Evolutionary conservation across 176 grass and related monocot genomes (phyloP).

Genomic region (Oryza punctata): DNA sequence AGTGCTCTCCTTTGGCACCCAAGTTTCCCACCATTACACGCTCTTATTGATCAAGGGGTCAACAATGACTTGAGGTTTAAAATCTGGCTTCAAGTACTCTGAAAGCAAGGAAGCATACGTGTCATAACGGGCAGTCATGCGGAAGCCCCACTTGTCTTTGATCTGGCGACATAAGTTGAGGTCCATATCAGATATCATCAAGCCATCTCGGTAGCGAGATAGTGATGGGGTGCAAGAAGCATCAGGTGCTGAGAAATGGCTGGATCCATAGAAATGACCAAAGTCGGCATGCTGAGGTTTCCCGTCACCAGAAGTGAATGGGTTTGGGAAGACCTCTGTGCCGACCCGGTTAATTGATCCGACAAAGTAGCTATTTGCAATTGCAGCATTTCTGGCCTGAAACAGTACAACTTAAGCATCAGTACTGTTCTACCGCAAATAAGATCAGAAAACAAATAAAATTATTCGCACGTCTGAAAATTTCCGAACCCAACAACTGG

Average conservation of each 20-base stretch:
- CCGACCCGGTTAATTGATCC: slow-evolving; percentile 91
- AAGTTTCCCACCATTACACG: slow-evolving; percentile 14
- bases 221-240: slow-evolving; percentile 88
- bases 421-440: neutral
- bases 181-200: slow-evolving; percentile 91
- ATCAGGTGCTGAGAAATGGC: slow-evolving; percentile 90
- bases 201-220: slow-evolving; percentile 79
- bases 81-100: slow-evolving; percentile 77
- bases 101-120: slow-evolving; percentile 70
- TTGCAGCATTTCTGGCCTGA: slow-evolving; percentile 92
- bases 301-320: slow-evolving; percentile 95
- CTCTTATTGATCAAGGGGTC: slow-evolving; percentile 76
- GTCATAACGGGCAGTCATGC: slow-evolving; percentile 94
- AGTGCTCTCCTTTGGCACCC: too few species aligned
- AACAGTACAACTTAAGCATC: neutral
- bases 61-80: slow-evolving; percentile 67
- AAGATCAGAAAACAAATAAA: neutral
- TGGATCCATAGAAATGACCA: slow-evolving; percentile 94
- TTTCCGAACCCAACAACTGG: slow-evolving; percentile 13
- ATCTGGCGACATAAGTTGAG: slow-evolving; percentile 94
- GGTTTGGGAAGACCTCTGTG: slow-evolving; percentile 85
- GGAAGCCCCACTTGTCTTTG: slow-evolving; percentile 97
- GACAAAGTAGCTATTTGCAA: slow-evolving; percentile 91
- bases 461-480: neutral
- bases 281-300: slow-evolving; percentile 85